Percentiles rank a stretch among this genome's conserved stretches.
These are phyloP conservation scores for Allium cepa DNA, from an alignment of 106 monocot genomes.

Conservation along the genomic window DNA sequence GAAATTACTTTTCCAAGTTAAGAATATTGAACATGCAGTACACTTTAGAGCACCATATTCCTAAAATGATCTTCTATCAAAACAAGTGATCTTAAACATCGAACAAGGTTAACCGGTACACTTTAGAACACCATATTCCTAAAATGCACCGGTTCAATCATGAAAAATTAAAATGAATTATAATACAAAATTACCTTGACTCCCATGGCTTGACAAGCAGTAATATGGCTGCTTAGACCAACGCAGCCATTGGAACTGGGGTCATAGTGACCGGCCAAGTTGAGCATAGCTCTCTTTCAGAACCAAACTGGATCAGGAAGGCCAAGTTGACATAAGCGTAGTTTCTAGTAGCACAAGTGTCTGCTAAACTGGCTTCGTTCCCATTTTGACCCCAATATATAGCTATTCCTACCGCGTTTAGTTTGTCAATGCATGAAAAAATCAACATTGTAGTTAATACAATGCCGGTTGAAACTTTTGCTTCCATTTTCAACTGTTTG, in stretches of 20 bases:
- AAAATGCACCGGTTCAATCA: no score
- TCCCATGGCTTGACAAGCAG: slow-evolving; percentile 2
- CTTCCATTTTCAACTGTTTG: no score
- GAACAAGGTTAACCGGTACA: no score
- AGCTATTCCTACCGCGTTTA: slow-evolving; percentile 2
- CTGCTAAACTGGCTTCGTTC: slow-evolving; percentile 4
- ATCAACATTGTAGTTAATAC: not conserved
- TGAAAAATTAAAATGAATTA: no score
- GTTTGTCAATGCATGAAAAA: not conserved
- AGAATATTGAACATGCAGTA: no score
- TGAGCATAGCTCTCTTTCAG: not conserved
- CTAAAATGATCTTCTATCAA: no score
- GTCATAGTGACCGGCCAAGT: slow-evolving; percentile 13
- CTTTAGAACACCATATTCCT: no score
- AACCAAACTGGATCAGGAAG: slow-evolving; percentile 7
- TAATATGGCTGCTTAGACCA: not conserved
- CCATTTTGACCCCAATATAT: slow-evolving; percentile 17
- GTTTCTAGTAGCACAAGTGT: slow-evolving; percentile 4
- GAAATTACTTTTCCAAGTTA: no score
- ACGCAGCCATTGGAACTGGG: slow-evolving; percentile 5
- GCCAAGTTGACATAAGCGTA: slow-evolving; percentile 7
- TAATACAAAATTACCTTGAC: not conserved
- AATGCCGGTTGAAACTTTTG: no score
- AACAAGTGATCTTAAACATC: no score
- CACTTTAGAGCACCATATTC: no score